Percentiles rank a stretch among this genome's conserved stretches.
Evolutionary conservation across 116 monocot genomes (phyloP).

Genomic region (Iris pallida): DNA sequence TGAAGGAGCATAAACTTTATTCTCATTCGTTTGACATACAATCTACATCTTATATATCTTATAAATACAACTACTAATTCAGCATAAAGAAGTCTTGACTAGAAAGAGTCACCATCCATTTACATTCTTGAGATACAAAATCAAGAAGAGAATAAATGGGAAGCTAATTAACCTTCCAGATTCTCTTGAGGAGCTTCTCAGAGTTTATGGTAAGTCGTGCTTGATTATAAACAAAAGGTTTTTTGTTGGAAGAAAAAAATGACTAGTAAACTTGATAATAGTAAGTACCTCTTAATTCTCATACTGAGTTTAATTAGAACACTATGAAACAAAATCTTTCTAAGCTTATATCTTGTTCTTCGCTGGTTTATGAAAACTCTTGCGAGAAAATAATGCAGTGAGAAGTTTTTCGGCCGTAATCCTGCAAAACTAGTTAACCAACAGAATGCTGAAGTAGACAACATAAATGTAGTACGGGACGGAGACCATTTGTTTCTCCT

Average conservation of each 20-base stretch:
- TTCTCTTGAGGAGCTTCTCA: slow-evolving; percentile 56
- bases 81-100: too few relatives aligned
- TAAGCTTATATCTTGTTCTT: neutral
- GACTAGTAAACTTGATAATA: too few relatives aligned
- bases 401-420: slow-evolving; percentile 30
- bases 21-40: too few relatives aligned
- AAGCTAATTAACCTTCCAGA: slow-evolving; percentile 52
- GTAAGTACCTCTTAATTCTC: too few relatives aligned
- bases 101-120: slow-evolving; percentile 43
- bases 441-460: slow-evolving; percentile 55
- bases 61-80: too few relatives aligned
- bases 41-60: too few relatives aligned
- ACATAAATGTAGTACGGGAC: slow-evolving; percentile 45
- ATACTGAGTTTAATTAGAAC: too few relatives aligned
- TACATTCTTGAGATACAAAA: slow-evolving; percentile 6
- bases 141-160: slow-evolving; percentile 13
- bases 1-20: too few relatives aligned
- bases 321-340: neutral
- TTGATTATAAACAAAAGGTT: neutral
- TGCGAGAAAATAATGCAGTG: slow-evolving; percentile 27
- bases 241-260: neutral
- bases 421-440: slow-evolving; percentile 34
- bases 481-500: slow-evolving; percentile 56
- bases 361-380: neutral
- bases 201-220: slow-evolving; percentile 35